Conservation (phyloP, 1,284 basidiomycete species). For the Trametes hirsuta region DNA sequence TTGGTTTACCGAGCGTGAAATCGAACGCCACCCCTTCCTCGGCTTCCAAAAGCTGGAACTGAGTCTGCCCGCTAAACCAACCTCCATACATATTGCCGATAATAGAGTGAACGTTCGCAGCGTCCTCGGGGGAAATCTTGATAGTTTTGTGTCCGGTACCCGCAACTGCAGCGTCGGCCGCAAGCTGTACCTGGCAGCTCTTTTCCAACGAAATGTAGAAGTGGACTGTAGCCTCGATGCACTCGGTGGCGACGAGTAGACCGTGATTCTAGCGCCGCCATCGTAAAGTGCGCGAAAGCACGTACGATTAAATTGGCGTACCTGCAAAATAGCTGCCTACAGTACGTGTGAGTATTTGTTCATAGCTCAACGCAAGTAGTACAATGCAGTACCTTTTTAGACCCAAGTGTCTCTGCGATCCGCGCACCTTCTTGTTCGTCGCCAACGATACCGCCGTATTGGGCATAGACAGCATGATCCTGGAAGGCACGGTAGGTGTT, state of each 20-base stretch:
- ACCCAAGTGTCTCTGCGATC: conserved; percentile 57
- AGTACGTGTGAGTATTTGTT: neutral
- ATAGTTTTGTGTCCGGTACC: conserved; percentile 37
- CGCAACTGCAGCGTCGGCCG: conserved; percentile 50
- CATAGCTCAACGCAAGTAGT: conserved; percentile 18
- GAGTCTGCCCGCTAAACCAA: conserved; percentile 41
- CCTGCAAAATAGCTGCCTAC: conserved; percentile 12
- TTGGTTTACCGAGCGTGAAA: neutral
- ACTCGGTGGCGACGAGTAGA: conserved; percentile 48
- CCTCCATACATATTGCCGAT: conserved; percentile 37
- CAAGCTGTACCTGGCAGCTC: conserved; percentile 52
- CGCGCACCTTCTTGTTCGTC: conserved; percentile 57
- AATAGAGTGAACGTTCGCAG: conserved; percentile 29
- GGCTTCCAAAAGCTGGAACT: conserved; percentile 41
- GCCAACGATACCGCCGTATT: conserved; percentile 62
- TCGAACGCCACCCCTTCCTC: conserved; percentile 35
- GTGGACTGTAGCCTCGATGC: conserved; percentile 45
- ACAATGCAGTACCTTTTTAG: conserved; percentile 43
- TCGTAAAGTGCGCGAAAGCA: neutral
- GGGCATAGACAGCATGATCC: conserved; percentile 45
- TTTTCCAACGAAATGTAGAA: conserved; percentile 45
- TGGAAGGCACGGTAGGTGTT: conserved; percentile 4
- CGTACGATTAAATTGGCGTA: neutral
- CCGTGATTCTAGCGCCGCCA: conserved; percentile 54
- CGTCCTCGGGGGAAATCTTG: conserved; percentile 31